Conservation (phyloP, 768 basidiomycete species). For the Dacryopinax spathularia region DNA sequence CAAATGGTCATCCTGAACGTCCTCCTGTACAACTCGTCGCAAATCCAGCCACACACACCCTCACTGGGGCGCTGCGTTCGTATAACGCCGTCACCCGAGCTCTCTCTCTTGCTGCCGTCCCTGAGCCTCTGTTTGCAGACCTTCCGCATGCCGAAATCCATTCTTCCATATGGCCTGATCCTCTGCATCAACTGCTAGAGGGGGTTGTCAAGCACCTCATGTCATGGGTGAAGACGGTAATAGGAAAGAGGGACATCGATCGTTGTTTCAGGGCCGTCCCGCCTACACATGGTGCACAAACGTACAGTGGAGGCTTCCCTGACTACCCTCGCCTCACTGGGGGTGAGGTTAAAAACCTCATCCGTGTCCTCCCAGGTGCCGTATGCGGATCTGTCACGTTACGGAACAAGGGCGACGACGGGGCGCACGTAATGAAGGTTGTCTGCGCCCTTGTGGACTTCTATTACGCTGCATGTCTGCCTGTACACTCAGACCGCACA, state of each 20-base stretch:
- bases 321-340: constrained; percentile 9
- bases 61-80: not conserved
- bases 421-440: constrained; percentile 10
- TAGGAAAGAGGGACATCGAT: constrained; percentile 5
- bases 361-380: constrained; percentile 5
- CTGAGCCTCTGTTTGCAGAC: constrained; percentile 19
- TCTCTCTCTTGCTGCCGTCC: not conserved
- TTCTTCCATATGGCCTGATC: constrained; percentile 22
- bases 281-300: not conserved
- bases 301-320: constrained; percentile 6
- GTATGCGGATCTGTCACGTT: constrained; percentile 1
- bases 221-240: not conserved
- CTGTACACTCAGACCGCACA: constrained; percentile 21
- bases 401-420: not conserved
- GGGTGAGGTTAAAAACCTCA: constrained; percentile 2
- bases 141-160: constrained; percentile 22
- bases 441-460: constrained; percentile 27
- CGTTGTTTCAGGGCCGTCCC: not conserved
- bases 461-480: constrained; percentile 27
- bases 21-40: not conserved
- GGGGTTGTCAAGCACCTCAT: constrained; percentile 28
- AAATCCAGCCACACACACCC: not conserved
- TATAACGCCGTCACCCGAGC: not conserved
- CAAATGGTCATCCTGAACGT: not conserved
- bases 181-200: constrained; percentile 37